Evolutionary conservation across 495 filamentous ascomycete genomes (phyloP).

Genomic region (Penicillium manginii): DNA sequence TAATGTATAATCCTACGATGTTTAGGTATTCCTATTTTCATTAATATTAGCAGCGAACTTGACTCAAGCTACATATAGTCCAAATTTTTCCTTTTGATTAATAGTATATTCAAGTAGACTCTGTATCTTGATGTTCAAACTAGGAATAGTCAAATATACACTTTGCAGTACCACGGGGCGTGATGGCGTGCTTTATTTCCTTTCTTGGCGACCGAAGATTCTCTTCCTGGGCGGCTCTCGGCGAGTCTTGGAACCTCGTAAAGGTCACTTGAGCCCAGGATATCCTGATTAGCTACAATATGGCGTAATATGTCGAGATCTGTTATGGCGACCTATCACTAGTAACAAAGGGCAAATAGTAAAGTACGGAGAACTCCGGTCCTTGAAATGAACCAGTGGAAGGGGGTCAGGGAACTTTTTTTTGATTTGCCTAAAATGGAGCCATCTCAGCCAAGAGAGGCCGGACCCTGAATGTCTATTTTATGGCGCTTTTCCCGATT

Average conservation of each 20-base stretch:
- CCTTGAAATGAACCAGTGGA: neutral
- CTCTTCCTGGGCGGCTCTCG: neutral
- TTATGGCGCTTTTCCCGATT: neutral
- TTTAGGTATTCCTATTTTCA: too few relatives aligned
- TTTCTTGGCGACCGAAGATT: neutral
- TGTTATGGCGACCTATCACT: neutral
- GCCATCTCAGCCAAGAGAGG: neutral
- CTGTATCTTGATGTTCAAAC: too few relatives aligned
- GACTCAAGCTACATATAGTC: too few relatives aligned
- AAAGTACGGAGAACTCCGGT: neutral
- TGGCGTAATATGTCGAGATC: slow-evolving; percentile 1
- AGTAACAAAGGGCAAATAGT: neutral
- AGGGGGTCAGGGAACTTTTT: neutral
- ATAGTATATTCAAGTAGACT: too few relatives aligned
- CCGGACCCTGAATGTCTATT: neutral
- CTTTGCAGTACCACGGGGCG: neutral
- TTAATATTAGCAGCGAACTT: too few relatives aligned
- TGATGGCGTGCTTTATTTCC: neutral
- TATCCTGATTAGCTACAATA: neutral
- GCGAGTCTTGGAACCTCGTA: neutral
- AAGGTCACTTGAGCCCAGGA: neutral
- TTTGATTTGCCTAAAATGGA: too few relatives aligned
- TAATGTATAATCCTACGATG: too few relatives aligned
- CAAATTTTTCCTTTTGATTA: too few relatives aligned
- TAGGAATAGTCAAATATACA: neutral